A percentile compares a stretch with the other conserved stretches of the same genome.
phyloP scores from a whole-genome alignment of 331 rosid species.

The Acacia pycnantha region DNA sequence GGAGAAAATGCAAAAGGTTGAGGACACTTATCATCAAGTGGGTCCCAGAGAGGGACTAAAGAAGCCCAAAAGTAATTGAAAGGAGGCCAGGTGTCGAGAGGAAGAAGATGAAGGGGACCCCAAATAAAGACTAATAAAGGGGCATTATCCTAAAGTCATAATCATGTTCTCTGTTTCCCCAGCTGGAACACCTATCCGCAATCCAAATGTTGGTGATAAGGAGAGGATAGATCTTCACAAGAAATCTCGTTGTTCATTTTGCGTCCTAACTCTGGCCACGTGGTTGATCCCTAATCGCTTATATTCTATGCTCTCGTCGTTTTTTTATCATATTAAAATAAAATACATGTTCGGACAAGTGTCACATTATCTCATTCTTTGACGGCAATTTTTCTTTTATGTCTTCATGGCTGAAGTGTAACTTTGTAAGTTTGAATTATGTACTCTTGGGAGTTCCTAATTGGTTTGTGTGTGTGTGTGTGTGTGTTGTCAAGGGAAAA shows the following conservation, averaged over 20 bases:
- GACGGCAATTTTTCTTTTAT: too few relatives aligned
- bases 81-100: neutral
- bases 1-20: neutral
- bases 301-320: neutral
- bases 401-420: too few relatives aligned
- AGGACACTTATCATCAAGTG: neutral
- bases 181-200: neutral
- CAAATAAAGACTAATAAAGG: neutral
- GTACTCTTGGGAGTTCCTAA: too few relatives aligned
- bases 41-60: neutral
- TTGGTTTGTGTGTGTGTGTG: too few relatives aligned
- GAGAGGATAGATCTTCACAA: neutral
- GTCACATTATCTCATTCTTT: too few relatives aligned
- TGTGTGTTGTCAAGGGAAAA: too few relatives aligned
- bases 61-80: neutral
- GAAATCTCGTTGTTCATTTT: neutral
- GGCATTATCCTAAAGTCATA: neutral
- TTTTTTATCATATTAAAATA: neutral
- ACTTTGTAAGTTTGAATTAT: too few relatives aligned
- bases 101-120: neutral
- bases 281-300: neutral
- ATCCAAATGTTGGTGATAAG: neutral
- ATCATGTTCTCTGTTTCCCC: neutral
- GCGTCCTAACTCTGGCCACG: constrained; percentile 9
- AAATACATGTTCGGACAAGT: too few relatives aligned